Conservation (phyloP, 495 filamentous ascomycete genomes). For the Penicillium lividum region DNA sequence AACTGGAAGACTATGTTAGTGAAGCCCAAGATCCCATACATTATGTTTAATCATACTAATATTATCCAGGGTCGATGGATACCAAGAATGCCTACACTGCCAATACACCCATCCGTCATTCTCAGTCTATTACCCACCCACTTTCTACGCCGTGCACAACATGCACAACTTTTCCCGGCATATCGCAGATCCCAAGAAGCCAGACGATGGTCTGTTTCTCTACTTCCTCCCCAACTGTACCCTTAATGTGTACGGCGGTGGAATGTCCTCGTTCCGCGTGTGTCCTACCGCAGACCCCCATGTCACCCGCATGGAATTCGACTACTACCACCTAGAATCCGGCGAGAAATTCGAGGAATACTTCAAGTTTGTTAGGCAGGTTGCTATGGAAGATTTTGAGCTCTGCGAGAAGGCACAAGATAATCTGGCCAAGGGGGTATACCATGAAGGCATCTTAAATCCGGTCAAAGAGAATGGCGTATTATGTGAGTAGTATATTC, state of each 20-base stretch:
- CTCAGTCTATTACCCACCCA: conserved; percentile 58
- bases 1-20: conserved; percentile 66
- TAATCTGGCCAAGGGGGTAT: conserved; percentile 56
- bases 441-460: conserved; percentile 60
- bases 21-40: not conserved
- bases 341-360: conserved; percentile 62
- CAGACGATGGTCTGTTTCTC: conserved; percentile 56
- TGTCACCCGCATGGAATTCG: conserved; percentile 62
- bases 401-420: conserved; percentile 60
- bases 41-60: not conserved
- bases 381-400: conserved; percentile 61
- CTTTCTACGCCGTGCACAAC: conserved; percentile 58
- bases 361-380: conserved; percentile 60
- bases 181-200: conserved; percentile 56
- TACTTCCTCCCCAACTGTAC: conserved; percentile 66
- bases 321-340: conserved; percentile 56
- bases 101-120: conserved; percentile 65
- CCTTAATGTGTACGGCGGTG: conserved; percentile 61
- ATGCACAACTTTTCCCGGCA: conserved; percentile 60
- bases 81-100: conserved; percentile 65
- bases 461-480: conserved; percentile 60
- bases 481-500: conserved; percentile 41
- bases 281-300: conserved; percentile 55
- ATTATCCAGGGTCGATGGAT: conserved; percentile 56
- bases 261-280: conserved; percentile 61